Conservation (phyloP, 495 filamentous ascomycete species). For the Tuber indicum region DNA sequence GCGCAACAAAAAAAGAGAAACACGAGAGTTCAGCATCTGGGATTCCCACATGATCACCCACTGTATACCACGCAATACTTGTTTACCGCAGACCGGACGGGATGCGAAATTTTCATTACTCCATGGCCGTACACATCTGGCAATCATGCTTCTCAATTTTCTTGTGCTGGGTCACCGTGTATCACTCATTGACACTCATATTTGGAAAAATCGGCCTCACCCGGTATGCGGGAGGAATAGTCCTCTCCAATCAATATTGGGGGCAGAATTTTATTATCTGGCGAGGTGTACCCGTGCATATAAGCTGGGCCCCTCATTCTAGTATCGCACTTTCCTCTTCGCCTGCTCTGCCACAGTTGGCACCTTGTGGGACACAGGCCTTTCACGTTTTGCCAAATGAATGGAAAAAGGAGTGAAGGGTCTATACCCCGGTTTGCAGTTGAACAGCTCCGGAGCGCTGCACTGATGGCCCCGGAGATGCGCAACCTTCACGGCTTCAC, state of each 20-base stretch:
- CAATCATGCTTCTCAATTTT: not conserved
- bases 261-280: not conserved
- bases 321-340: no score
- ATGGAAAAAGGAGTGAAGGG: not conserved
- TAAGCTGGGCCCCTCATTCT: not conserved
- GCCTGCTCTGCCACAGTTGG: not conserved
- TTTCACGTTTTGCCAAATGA: not conserved
- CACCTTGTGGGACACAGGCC: not conserved
- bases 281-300: not conserved
- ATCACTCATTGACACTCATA: not conserved
- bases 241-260: not conserved
- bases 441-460: no score
- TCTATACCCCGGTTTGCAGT: not conserved
- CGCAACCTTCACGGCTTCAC: no score
- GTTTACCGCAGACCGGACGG: not conserved
- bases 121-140: not conserved
- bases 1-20: not conserved
- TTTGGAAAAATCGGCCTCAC: not conserved
- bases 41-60: not conserved
- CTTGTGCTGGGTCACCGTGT: not conserved
- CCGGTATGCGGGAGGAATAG: not conserved
- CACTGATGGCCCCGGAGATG: not conserved
- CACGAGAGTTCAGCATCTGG: not conserved
- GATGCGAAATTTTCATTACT: not conserved
- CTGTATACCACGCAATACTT: not conserved